A percentile compares a stretch with the other conserved stretches of the same genome.
These are phyloP conservation scores for Sporothrix luriei DNA, from an alignment of 2,329 filamentous ascomycete genomes.

Conservation along the genomic window DNA sequence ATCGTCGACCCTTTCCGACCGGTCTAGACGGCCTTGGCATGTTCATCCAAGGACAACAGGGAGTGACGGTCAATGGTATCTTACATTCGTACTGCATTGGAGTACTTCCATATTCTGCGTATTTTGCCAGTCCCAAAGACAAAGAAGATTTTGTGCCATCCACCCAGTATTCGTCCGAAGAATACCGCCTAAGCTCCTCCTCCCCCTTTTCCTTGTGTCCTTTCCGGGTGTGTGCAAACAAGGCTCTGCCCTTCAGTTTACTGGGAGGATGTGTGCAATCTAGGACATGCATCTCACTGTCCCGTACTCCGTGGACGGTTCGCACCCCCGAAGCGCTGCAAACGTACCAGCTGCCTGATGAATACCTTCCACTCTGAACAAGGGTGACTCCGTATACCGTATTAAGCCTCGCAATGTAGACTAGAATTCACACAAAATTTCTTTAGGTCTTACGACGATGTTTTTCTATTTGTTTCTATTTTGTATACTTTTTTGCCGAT, in stretches of 20 bases:
- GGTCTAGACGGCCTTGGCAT: conserved; percentile 28
- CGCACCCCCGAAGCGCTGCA: no score
- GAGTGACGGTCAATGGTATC: conserved; percentile 29
- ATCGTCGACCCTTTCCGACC: conserved; percentile 27
- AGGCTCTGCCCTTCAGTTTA: neutral
- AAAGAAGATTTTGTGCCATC: conserved; percentile 4
- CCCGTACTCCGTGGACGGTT: no score
- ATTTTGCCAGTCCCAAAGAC: neutral
- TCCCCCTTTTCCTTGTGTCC: neutral
- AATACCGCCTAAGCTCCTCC: neutral
- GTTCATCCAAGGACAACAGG: neutral
- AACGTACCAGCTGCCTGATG: no score
- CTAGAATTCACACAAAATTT: no score
- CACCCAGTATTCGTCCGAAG: neutral
- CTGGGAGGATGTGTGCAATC: neutral
- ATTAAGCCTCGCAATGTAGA: no score
- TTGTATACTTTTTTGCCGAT: no score
- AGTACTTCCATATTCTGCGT: no score
- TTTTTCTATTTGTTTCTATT: no score
- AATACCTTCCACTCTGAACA: no score
- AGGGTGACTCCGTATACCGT: no score
- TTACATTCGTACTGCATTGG: neutral
- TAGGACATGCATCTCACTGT: no score
- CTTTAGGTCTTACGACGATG: no score
- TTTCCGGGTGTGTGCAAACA: neutral